phyloP scores from a whole-genome alignment of 2,329 filamentous ascomycete genomes.

The Aureobasidium musti region DNA sequence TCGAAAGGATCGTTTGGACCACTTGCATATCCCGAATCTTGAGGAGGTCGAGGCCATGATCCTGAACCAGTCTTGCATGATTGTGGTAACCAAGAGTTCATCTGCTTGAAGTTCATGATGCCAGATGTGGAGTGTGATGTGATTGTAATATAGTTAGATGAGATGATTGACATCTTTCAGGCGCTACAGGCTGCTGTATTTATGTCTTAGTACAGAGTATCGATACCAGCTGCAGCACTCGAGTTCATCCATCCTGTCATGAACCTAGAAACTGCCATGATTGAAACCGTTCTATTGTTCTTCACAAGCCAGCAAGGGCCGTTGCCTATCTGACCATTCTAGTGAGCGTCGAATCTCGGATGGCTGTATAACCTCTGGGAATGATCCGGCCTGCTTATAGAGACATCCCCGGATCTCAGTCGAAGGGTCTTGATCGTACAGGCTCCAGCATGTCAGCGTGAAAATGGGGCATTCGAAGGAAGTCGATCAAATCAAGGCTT shows the following conservation, averaged over 20 bases:
- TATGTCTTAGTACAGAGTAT: neutral
- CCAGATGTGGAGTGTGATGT: neutral
- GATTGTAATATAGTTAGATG: neutral
- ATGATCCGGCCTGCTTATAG: neutral
- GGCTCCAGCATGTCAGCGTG: no score
- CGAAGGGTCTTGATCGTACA: no score
- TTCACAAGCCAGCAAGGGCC: neutral
- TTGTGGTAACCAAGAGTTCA: neutral
- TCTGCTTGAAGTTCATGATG: neutral
- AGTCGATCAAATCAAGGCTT: no score
- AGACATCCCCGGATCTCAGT: no score
- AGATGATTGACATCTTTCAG: neutral
- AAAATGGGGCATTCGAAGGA: no score
- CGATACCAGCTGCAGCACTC: neutral
- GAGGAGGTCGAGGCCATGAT: neutral
- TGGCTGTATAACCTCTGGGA: neutral
- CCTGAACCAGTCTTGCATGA: no score
- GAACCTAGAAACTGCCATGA: neutral
- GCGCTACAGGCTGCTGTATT: neutral
- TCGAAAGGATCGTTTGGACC: neutral
- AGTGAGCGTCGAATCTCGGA: neutral
- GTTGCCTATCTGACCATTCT: neutral
- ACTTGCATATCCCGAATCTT: neutral
- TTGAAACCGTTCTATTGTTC: conserved; percentile 2
- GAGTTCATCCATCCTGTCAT: neutral